phyloP scores from a whole-genome alignment of 176 grass and related monocot genomes.

The Ensete ventricosum region DNA sequence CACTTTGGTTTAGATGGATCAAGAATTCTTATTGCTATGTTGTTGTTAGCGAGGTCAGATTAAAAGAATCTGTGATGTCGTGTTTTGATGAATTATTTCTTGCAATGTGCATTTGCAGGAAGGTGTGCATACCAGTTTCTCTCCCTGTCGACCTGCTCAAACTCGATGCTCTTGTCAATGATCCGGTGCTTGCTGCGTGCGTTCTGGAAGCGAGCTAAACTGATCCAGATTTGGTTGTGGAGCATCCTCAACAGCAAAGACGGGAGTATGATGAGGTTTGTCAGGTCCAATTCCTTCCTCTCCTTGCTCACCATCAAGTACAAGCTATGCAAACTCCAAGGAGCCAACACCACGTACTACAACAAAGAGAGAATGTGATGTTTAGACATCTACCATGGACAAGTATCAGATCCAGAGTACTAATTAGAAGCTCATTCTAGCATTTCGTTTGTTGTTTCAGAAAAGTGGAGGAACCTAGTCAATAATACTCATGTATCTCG shows the following conservation, averaged over 20 bases:
- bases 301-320: constrained; percentile 35
- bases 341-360: constrained; percentile 63
- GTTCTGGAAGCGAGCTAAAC: constrained; percentile 54
- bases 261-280: constrained; percentile 35
- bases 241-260: constrained; percentile 45
- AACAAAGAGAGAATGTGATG: neutral
- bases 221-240: constrained; percentile 83
- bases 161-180: constrained; percentile 71
- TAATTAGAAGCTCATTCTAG: no score
- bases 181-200: constrained; percentile 68
- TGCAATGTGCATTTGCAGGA: neutral
- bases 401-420: no score
- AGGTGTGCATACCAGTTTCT: constrained; percentile 55
- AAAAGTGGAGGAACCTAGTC: no score
- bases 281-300: constrained; percentile 24
- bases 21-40: no score
- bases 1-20: no score
- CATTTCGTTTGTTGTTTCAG: no score
- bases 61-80: neutral
- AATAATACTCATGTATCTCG: no score
- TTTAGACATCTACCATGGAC: neutral
- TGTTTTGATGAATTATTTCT: neutral
- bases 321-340: constrained; percentile 43
- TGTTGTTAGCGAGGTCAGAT: no score
- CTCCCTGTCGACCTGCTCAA: constrained; percentile 87